These are phyloP conservation scores for Metroxylon sagu DNA, from an alignment of 176 grass and related monocot genomes.

Conservation along the genomic window DNA sequence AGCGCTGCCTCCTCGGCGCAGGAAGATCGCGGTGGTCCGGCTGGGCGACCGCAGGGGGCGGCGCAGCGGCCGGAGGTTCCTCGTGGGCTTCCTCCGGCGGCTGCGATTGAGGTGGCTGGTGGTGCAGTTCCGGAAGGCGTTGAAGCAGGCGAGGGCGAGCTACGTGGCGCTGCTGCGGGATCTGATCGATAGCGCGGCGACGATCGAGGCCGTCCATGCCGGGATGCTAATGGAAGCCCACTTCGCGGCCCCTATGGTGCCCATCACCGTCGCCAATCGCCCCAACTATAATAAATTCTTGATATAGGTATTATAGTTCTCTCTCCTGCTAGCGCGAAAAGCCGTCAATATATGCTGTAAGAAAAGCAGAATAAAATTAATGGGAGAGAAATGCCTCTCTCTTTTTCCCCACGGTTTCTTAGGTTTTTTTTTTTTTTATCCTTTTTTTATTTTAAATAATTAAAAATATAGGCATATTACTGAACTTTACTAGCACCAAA, in stretches of 20 bases:
- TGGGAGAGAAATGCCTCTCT: too few relatives aligned
- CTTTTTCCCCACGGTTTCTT: too few relatives aligned
- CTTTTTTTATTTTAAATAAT: too few relatives aligned
- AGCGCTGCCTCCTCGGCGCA: neutral
- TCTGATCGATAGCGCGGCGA: slow-evolving; percentile 4
- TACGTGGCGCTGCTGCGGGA: slow-evolving; percentile 4
- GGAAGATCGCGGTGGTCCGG: slow-evolving; percentile 11
- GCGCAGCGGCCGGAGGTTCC: slow-evolving; percentile 5
- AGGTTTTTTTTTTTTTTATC: too few relatives aligned
- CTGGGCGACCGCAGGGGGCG: neutral
- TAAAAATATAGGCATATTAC: too few relatives aligned
- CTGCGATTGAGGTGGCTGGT: slow-evolving; percentile 8
- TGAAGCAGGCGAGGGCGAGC: neutral
- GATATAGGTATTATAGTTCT: too few relatives aligned
- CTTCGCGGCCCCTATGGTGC: slow-evolving; percentile 11
- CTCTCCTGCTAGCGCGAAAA: too few relatives aligned
- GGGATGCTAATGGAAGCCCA: slow-evolving; percentile 5
- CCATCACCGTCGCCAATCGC: neutral
- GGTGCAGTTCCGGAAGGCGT: slow-evolving; percentile 1
- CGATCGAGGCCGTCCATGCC: slow-evolving; percentile 3
- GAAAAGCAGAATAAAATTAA: too few relatives aligned
- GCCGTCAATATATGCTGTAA: too few relatives aligned
- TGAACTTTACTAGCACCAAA: too few relatives aligned
- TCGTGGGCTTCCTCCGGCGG: slow-evolving; percentile 10
- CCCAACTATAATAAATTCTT: too few relatives aligned